Evolutionary conservation across 257 asterid genomes (phyloP), one percentile per base, ranked within the genome.

Genomic region (Solanum corneliomulleri): DNA sequence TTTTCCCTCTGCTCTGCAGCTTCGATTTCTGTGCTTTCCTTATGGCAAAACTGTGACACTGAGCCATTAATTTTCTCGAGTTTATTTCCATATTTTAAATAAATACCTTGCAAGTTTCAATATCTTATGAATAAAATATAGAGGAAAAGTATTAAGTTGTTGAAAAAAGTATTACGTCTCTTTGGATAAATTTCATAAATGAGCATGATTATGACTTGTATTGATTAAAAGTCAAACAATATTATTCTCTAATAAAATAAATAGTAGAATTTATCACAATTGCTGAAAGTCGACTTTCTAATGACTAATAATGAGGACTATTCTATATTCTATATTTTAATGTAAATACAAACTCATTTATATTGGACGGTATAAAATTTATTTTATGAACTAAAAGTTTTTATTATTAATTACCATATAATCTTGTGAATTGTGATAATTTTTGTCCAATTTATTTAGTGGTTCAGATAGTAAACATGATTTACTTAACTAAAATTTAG

Each of bases 11-110:
- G 68, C 49, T 25, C 83, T 83, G 83, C 62, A 39, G 10, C 87
- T 86, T 82, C 78, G 88, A 74, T 25, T 39, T 56, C 27, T 87
- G 88, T 74, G 91, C 87, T 76, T 23, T 23, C 25, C 64, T 81
- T 80, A 47, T 47, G 85, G 85, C 85, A 15, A 39, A 9, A 27
- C 84, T 80, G 84, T 15, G 18, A 80, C 68, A 27, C 44, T 47
- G 7, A 29, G 68, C 85, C 15, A 80, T 47, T 80, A 47, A 80
- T 47, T 80, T 80, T 80, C 66, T 31, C 3, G 2, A 29, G 68
- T 47, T 47, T 47, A 80, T 47, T 80, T 47, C 18, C 85, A 5
- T 15, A 27, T 15, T 78, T 78, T 71, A 33, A 71, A 71, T 20
- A 10, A 72, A 72, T 72, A 37, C 81, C 49, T 72, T 37, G 11